Evolutionary conservation across 306 rosid genomes (phyloP).

Genomic region (Vicia faba): DNA sequence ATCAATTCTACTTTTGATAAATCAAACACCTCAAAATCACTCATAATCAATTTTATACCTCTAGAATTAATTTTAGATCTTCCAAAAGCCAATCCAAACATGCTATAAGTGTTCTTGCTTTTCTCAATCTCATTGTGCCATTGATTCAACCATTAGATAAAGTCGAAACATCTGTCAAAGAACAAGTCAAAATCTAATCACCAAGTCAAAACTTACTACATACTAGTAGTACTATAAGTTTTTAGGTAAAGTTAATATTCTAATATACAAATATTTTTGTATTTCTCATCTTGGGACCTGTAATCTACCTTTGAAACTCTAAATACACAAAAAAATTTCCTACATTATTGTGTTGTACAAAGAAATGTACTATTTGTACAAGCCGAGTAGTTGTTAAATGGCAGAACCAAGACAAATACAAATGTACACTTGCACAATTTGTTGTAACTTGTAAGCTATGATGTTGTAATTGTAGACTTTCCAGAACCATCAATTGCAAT

Average conservation of each 20-base stretch:
- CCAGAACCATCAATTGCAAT: conserved; percentile 49
- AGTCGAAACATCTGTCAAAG: neutral
- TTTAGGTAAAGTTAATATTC: neutral
- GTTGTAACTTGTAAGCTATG: conserved; percentile 35
- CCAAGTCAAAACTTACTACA: neutral
- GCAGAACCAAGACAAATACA: conserved; percentile 24
- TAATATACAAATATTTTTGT: neutral
- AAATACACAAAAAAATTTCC: neutral
- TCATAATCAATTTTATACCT: no score
- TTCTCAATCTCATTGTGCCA: no score
- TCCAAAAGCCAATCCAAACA: no score
- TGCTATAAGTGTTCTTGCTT: no score
- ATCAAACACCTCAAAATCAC: no score
- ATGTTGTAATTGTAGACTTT: conserved; percentile 39
- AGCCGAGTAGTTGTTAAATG: conserved; percentile 13
- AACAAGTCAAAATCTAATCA: neutral
- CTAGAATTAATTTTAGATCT: no score
- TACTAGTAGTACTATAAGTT: neutral
- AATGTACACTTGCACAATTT: conserved; percentile 1
- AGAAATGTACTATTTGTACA: conserved; percentile 31
- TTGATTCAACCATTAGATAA: no score
- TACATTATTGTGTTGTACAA: conserved; percentile 20
- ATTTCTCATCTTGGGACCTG: conserved; percentile 6
- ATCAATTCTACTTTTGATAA: no score
- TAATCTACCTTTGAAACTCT: neutral